Conservation (phyloP, 2,329 filamentous ascomycete species). For the Aspergillus tanneri region DNA sequence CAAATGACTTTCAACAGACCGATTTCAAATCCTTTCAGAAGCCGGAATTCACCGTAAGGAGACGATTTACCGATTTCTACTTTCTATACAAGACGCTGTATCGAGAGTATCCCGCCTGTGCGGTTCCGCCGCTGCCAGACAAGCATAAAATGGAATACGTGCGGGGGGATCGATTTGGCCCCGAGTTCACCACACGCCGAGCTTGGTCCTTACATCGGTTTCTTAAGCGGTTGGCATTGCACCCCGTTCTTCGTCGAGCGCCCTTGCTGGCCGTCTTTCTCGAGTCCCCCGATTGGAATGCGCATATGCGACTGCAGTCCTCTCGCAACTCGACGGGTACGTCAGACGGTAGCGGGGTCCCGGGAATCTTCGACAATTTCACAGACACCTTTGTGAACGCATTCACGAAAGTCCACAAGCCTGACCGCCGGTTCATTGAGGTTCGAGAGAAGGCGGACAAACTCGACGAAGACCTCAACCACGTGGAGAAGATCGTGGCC, state of each 20-base stretch:
- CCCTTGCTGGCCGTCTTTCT: slow-evolving; percentile 84
- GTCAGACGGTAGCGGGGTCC: slow-evolving; percentile 44
- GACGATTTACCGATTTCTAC: slow-evolving; percentile 96
- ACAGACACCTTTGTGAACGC: slow-evolving; percentile 96
- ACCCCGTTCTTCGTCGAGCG: slow-evolving; percentile 82
- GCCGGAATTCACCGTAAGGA: slow-evolving; percentile 72
- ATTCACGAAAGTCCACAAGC: slow-evolving; percentile 93
- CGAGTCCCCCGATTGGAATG: slow-evolving; percentile 93
- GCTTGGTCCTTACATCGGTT: slow-evolving; percentile 91
- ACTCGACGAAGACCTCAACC: slow-evolving; percentile 85
- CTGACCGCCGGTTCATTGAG: slow-evolving; percentile 90
- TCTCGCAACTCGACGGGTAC: slow-evolving; percentile 59
- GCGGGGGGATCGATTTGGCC: slow-evolving; percentile 88
- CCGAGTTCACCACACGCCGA: slow-evolving; percentile 85
- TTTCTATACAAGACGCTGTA: slow-evolving; percentile 90
- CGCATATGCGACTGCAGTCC: slow-evolving; percentile 80
- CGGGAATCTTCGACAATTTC: slow-evolving; percentile 86
- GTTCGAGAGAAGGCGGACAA: slow-evolving; percentile 91
- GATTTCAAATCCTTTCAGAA: slow-evolving; percentile 92
- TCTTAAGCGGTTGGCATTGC: slow-evolving; percentile 77
- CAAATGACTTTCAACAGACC: slow-evolving; percentile 58
- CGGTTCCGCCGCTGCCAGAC: slow-evolving; percentile 90
- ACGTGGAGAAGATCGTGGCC: slow-evolving; percentile 94
- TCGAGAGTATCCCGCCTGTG: slow-evolving; percentile 85
- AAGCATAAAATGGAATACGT: slow-evolving; percentile 99